Evolutionary conservation across 805 yeast genomes (phyloP).

Genomic region (Ogataea thermomethanolica): DNA sequence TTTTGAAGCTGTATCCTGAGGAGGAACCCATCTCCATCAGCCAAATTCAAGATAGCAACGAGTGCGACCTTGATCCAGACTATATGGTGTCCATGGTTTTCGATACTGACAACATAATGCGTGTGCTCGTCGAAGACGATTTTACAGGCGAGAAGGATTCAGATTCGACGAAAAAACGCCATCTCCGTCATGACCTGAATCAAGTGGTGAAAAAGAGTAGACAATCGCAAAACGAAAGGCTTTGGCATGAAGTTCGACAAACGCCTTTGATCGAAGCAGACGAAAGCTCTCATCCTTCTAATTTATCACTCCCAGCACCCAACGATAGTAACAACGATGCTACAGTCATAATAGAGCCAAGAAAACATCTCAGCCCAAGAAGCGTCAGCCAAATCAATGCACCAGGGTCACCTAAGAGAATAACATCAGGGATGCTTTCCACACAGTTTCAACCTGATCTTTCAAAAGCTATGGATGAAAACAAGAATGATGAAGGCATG

Average conservation of each 20-base stretch:
- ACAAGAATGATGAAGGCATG: slow-evolving; percentile 18
- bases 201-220: slow-evolving; percentile 32
- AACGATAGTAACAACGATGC: slow-evolving; percentile 16
- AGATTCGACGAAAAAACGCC: slow-evolving; percentile 21
- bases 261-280: slow-evolving; percentile 4
- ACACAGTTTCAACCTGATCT: slow-evolving; percentile 31
- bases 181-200: slow-evolving; percentile 24
- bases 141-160: slow-evolving; percentile 17
- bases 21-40: slow-evolving; percentile 51
- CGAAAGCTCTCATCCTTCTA: slow-evolving; percentile 1
- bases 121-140: slow-evolving; percentile 43
- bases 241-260: slow-evolving; percentile 19
- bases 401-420: slow-evolving; percentile 34
- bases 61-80: slow-evolving; percentile 80
- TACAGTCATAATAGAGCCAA: slow-evolving; percentile 25
- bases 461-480: slow-evolving; percentile 28
- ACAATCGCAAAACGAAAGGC: slow-evolving; percentile 17
- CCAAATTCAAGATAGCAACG: slow-evolving; percentile 62
- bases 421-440: slow-evolving; percentile 36
- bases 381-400: slow-evolving; percentile 32
- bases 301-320: slow-evolving; percentile 23
- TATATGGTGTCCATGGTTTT: slow-evolving; percentile 64
- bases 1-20: slow-evolving; percentile 61
- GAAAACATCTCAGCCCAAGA: slow-evolving; percentile 24
- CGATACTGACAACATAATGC: slow-evolving; percentile 43